phyloP scores from a whole-genome alignment of 177 flowering plant species.

The Tripterygium wilfordii region DNA sequence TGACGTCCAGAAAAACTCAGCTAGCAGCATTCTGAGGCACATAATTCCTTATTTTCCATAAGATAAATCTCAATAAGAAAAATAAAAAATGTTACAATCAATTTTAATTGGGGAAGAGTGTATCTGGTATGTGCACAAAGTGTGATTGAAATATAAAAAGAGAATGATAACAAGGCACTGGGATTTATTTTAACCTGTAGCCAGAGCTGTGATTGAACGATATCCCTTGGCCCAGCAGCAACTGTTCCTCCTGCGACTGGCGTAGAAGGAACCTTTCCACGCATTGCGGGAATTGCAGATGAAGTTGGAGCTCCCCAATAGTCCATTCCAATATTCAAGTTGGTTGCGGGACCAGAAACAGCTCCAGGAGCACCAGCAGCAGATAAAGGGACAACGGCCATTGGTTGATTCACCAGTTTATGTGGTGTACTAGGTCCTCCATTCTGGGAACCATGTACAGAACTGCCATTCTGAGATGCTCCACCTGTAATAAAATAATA shows the following conservation, averaged over 20 bases:
- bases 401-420: conserved; percentile 42
- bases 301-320: conserved; percentile 79
- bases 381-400: conserved; percentile 52
- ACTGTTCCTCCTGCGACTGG: conserved; percentile 57
- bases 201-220: conserved; percentile 72
- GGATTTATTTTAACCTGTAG: conserved; percentile 46
- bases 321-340: conserved; percentile 96
- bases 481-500: conserved; percentile 39
- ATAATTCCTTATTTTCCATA: too few relatives aligned
- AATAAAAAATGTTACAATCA: too few relatives aligned
- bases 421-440: conserved; percentile 52
- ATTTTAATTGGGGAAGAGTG: too few relatives aligned
- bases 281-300: conserved; percentile 52
- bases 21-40: too few relatives aligned
- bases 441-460: conserved; percentile 50
- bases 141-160: too few relatives aligned
- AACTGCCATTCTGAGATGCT: conserved; percentile 64
- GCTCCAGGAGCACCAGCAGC: conserved; percentile 48
- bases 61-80: too few relatives aligned
- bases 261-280: conserved; percentile 65
- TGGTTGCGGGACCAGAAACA: conserved; percentile 82
- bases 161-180: too few relatives aligned
- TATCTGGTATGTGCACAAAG: too few relatives aligned
- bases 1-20: too few relatives aligned
- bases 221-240: conserved; percentile 66